Evolutionary conservation across 1,284 basidiomycete species (phyloP).

Genomic region (Boletus sp.): DNA sequence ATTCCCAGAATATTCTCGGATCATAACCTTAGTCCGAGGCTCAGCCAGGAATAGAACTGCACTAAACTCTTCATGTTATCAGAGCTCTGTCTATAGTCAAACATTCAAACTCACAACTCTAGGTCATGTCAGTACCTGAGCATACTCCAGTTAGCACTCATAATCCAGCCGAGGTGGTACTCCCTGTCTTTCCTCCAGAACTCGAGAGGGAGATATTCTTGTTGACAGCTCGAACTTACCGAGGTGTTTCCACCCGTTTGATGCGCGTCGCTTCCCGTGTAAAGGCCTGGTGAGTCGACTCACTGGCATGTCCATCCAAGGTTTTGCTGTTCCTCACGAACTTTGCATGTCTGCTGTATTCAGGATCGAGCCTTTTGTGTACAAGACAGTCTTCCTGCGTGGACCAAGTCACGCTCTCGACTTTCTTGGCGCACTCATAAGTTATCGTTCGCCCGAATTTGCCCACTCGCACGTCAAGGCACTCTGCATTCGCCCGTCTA

Average conservation of each 20-base stretch:
- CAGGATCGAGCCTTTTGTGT: conserved; percentile 22
- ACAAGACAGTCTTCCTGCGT: conserved; percentile 16
- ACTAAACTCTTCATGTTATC: too few relatives aligned
- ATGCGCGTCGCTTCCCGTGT: conserved; percentile 18
- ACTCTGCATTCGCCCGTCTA: conserved; percentile 14
- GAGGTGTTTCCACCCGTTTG: conserved; percentile 7
- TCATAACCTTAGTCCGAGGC: too few relatives aligned
- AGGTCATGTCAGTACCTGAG: too few relatives aligned
- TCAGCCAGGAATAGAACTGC: too few relatives aligned
- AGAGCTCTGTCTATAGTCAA: too few relatives aligned
- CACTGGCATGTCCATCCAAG: neutral
- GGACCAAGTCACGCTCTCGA: conserved; percentile 3
- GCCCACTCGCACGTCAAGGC: conserved; percentile 10
- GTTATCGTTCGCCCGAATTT: conserved; percentile 11
- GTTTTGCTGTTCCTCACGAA: neutral
- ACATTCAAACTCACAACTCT: too few relatives aligned
- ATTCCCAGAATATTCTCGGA: too few relatives aligned
- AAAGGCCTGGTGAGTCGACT: conserved; percentile 17
- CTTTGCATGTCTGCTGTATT: neutral
- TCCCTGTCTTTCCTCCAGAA: conserved; percentile 19
- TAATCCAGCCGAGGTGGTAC: neutral
- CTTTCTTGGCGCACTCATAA: conserved; percentile 8
- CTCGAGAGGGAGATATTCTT: conserved; percentile 22
- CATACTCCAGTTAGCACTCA: too few relatives aligned
- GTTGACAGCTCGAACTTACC: conserved; percentile 7